Evolutionary conservation across 495 filamentous ascomycete genomes (phyloP).

Genomic region (Annulohypoxylon nitens): DNA sequence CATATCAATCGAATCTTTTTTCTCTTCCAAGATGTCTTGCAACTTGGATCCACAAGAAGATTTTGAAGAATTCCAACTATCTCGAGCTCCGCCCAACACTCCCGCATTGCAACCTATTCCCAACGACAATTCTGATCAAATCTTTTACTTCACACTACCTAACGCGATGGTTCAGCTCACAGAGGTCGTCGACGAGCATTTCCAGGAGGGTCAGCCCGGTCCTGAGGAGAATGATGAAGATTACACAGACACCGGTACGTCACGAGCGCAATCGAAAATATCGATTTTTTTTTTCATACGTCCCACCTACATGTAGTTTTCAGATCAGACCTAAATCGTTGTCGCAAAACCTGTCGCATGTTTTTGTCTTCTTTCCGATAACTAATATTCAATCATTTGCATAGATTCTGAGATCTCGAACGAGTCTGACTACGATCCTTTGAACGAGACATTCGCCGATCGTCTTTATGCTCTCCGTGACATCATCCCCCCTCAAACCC

Average conservation of each 20-base stretch:
- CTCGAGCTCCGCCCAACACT: constrained; percentile 21
- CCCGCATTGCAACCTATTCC: background rate
- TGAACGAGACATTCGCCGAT: constrained; percentile 77
- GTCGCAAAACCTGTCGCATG: background rate
- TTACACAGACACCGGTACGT: constrained; percentile 88
- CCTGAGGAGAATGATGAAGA: constrained; percentile 85
- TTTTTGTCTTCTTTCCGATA: background rate
- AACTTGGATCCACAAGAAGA: constrained; percentile 8
- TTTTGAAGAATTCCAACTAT: constrained; percentile 21
- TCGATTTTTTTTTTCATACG: constrained; percentile 4
- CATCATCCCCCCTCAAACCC: constrained; percentile 87
- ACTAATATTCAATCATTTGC: constrained; percentile 30
- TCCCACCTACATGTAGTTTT: background rate
- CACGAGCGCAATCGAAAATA: constrained; percentile 22
- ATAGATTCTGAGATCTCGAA: constrained; percentile 75
- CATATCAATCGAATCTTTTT: background rate
- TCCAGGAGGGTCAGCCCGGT: constrained; percentile 78
- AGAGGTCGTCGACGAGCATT: constrained; percentile 96
- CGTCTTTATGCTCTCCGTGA: constrained; percentile 89
- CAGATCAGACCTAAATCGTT: constrained; percentile 5
- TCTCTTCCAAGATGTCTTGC: background rate
- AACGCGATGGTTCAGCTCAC: constrained; percentile 89
- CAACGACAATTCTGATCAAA: background rate
- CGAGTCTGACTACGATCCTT: constrained; percentile 65
- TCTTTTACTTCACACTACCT: background rate